phyloP scores from a whole-genome alignment of 768 basidiomycete genomes.

The Fistulinella prunicolor region DNA sequence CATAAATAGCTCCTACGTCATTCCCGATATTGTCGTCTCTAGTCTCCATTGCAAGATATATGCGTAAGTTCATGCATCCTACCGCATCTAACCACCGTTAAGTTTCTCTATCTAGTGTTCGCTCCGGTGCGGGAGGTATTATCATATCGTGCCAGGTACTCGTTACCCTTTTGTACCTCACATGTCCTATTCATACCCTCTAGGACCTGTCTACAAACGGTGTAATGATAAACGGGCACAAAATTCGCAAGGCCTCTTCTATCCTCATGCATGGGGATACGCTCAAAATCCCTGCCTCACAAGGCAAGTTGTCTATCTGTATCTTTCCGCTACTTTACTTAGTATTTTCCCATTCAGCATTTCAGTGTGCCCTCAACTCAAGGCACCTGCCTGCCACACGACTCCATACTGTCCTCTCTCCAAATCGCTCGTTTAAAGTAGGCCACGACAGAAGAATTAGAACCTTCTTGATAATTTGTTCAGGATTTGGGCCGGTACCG shows the following conservation, averaged over 20 bases:
- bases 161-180: not conserved
- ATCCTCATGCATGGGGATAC: constrained; percentile 78
- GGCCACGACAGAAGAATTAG: constrained; percentile 2
- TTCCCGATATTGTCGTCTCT: constrained; percentile 62
- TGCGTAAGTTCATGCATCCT: constrained; percentile 48
- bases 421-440: constrained; percentile 53
- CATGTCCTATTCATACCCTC: constrained; percentile 1
- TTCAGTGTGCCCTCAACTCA: constrained; percentile 61
- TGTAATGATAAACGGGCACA: constrained; percentile 64
- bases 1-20: constrained; percentile 51
- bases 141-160: constrained; percentile 77
- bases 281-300: constrained; percentile 63
- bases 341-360: constrained; percentile 40
- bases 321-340: not conserved
- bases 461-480: not conserved
- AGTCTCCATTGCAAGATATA: constrained; percentile 74
- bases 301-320: constrained; percentile 39
- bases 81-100: not conserved
- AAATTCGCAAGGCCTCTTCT: constrained; percentile 61
- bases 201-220: constrained; percentile 82
- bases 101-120: constrained; percentile 46
- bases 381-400: constrained; percentile 48
- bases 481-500: constrained; percentile 65
- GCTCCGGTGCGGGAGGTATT: constrained; percentile 65
- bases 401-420: constrained; percentile 62